Conservation (phyloP, 73 alveolate genomes). For the Paramecium pentaurelia region DNA sequence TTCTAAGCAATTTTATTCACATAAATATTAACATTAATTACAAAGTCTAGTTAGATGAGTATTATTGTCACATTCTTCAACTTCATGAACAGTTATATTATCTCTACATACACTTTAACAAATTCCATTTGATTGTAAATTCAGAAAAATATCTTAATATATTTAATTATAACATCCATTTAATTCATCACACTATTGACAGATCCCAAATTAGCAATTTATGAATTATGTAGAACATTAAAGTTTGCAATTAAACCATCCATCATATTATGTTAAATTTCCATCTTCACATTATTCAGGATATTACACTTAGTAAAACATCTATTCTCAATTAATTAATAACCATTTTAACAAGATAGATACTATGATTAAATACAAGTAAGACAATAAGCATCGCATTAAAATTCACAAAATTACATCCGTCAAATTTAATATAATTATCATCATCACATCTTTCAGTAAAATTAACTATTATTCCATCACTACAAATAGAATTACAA, state of each 20-base stretch:
- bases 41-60: not conserved
- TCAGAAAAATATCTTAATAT: no score
- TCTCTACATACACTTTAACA: constrained; percentile 57
- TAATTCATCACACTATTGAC: not conserved
- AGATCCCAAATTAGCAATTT: not conserved
- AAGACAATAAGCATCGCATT: not conserved
- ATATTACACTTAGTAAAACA: not conserved
- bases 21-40: not conserved
- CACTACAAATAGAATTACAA: not conserved
- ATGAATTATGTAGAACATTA: not conserved
- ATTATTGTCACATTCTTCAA: not conserved
- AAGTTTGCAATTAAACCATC: not conserved
- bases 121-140: not conserved
- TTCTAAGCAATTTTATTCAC: not conserved
- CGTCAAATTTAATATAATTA: not conserved
- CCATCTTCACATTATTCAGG: not conserved
- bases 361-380: not conserved
- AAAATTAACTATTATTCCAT: not conserved
- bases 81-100: not conserved
- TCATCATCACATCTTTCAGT: not conserved
- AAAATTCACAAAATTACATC: not conserved
- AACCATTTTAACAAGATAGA: not conserved
- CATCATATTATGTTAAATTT: not conserved
- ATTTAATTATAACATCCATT: no score
- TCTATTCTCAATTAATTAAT: not conserved